Evolutionary conservation across 2,329 filamentous ascomycete genomes (phyloP).

Genomic region (Raffaelea ambrosiae): DNA sequence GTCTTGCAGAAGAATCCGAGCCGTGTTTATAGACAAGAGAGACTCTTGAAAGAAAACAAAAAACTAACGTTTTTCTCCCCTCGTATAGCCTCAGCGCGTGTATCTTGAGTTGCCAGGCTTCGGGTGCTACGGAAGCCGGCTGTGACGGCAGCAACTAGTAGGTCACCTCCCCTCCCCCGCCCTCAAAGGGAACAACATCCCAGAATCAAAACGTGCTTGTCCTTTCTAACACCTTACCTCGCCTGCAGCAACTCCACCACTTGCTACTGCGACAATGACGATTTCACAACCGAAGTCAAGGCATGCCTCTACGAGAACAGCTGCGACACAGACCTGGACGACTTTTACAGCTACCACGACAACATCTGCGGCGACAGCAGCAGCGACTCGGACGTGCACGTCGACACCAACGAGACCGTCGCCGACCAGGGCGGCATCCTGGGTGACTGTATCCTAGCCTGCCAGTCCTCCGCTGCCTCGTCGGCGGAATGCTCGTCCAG

Average conservation of each 20-base stretch:
- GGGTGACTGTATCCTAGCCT: neutral
- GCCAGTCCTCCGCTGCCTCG: neutral
- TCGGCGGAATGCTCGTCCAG: neutral
- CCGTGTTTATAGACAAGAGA: too few relatives aligned
- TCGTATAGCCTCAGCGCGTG: neutral
- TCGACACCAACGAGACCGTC: neutral
- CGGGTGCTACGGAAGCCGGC: neutral
- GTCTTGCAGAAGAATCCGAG: too few relatives aligned
- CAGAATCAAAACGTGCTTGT: too few relatives aligned
- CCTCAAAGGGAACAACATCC: neutral
- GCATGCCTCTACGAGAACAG: conserved; percentile 1
- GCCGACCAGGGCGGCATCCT: neutral
- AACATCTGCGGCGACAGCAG: neutral
- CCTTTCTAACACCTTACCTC: neutral
- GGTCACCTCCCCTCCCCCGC: neutral
- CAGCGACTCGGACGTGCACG: neutral
- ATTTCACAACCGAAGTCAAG: neutral
- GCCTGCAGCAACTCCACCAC: neutral
- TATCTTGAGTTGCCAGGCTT: neutral
- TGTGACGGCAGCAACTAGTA: neutral
- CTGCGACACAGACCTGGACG: neutral
- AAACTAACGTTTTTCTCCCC: neutral
- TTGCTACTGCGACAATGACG: conserved; percentile 1
- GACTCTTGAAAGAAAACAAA: too few relatives aligned
- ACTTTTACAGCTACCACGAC: neutral